Conservation (phyloP, 1,284 basidiomycete genomes). For the Pyrrhoderma noxium region DNA sequence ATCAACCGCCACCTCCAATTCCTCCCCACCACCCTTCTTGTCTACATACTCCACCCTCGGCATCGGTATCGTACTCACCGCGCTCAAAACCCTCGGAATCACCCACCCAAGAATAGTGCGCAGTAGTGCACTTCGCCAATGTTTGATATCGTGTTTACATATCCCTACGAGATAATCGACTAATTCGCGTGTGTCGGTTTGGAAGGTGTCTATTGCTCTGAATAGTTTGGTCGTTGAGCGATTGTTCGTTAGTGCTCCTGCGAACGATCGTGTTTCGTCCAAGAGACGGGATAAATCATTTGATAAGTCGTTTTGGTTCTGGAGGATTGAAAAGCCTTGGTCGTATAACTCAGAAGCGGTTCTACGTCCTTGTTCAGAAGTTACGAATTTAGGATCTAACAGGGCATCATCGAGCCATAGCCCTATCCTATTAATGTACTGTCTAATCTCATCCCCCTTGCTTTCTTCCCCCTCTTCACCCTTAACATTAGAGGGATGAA, state of each 20-base stretch:
- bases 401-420: conserved; percentile 33
- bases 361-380: conserved; percentile 28
- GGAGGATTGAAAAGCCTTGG: conserved; percentile 26
- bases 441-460: conserved; percentile 21
- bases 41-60: conserved; percentile 38
- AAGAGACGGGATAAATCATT: conserved; percentile 27
- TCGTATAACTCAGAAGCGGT: conserved; percentile 34
- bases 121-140: conserved; percentile 25
- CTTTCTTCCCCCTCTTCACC: no score
- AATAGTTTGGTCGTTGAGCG: conserved; percentile 31
- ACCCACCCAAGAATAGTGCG: conserved; percentile 34
- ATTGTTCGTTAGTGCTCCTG: conserved; percentile 30
- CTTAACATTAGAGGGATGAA: conserved; percentile 21
- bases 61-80: conserved; percentile 34
- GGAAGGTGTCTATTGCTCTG: conserved; percentile 27
- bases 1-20: conserved; percentile 34
- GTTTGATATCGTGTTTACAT: conserved; percentile 16
- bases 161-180: conserved; percentile 16
- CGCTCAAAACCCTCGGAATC: conserved; percentile 32
- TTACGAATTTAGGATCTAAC: conserved; percentile 28
- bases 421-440: conserved; percentile 30
- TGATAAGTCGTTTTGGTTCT: conserved; percentile 22
- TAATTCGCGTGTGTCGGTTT: conserved; percentile 24
- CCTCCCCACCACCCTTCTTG: conserved; percentile 12
- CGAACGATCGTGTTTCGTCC: conserved; percentile 29